These are phyloP conservation scores for Aureobasidium zeae DNA, from an alignment of 2,329 filamentous ascomycete species.

Conservation along the genomic window DNA sequence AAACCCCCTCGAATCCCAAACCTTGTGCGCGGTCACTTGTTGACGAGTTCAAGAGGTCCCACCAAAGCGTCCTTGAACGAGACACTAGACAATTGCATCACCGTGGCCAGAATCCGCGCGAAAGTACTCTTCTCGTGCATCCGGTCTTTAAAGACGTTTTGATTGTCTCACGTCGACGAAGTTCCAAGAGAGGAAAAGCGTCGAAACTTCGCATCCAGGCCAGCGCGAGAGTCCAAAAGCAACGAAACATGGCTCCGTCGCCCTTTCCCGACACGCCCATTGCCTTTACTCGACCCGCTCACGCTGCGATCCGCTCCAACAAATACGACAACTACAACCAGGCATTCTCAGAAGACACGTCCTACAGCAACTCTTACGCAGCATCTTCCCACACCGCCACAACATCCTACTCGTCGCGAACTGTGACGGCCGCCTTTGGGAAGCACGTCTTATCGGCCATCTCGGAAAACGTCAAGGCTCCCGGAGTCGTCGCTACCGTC, in stretches of 20 bases:
- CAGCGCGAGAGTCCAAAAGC: background rate
- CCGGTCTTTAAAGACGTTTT: conserved; percentile 11
- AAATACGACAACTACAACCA: conserved; percentile 12
- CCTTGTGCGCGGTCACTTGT: background rate
- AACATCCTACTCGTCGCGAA: conserved; percentile 7
- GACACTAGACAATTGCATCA: no score
- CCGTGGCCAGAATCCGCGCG: no score
- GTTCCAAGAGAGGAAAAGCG: conserved; percentile 5
- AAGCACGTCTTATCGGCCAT: conserved; percentile 17
- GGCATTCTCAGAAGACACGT: conserved; percentile 14
- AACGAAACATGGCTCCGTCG: conserved; percentile 4
- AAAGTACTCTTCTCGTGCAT: background rate
- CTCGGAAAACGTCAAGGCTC: conserved; percentile 17
- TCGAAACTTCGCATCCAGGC: conserved; percentile 9
- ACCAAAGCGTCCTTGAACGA: no score
- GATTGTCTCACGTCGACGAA: background rate
- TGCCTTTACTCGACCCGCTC: background rate
- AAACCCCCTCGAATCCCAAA: conserved; percentile 3
- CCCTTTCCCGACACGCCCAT: conserved; percentile 11
- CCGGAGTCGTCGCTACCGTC: conserved; percentile 11
- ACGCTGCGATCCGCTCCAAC: conserved; percentile 3
- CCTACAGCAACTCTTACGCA: conserved; percentile 8
- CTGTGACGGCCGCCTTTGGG: conserved; percentile 15
- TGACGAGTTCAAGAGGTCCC: no score
- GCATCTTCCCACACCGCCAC: background rate